A percentile compares a stretch with the other conserved stretches of the same genome.
Conservation (phyloP, 2,329 filamentous ascomycete species). For the Penicillium sp. region DNA sequence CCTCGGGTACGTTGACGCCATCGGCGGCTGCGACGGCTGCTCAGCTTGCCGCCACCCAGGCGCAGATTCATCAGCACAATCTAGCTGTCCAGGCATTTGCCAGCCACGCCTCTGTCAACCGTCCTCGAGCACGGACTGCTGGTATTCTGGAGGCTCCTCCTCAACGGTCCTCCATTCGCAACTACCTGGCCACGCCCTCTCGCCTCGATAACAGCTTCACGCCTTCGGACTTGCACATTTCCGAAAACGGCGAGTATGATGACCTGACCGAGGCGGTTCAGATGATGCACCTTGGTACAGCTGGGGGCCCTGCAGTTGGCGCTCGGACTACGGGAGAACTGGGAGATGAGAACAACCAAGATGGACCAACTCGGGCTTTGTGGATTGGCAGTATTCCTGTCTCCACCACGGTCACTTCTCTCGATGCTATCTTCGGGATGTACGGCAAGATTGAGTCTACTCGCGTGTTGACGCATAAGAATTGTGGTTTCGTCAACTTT, state of each 20-base stretch:
- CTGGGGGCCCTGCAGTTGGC: constrained; percentile 56
- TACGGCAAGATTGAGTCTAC: constrained; percentile 90
- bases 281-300: constrained; percentile 66
- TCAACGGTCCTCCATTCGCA: constrained; percentile 65
- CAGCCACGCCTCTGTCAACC: constrained; percentile 76
- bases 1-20: constrained; percentile 64
- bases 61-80: constrained; percentile 83
- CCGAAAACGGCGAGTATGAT: constrained; percentile 77
- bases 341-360: constrained; percentile 76
- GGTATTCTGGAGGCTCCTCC: constrained; percentile 83
- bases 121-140: constrained; percentile 87
- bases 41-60: constrained; percentile 64
- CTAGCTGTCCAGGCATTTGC: constrained; percentile 91
- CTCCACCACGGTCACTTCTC: constrained; percentile 91
- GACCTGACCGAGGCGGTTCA: constrained; percentile 82
- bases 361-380: constrained; percentile 87
- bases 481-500: constrained; percentile 98
- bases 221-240: constrained; percentile 72
- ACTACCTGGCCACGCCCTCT: constrained; percentile 76
- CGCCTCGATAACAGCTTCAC: constrained; percentile 76
- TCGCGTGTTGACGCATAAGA: constrained; percentile 95
- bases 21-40: constrained; percentile 60
- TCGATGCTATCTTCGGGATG: constrained; percentile 93
- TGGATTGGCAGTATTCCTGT: constrained; percentile 98
- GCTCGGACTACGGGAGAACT: constrained; percentile 67